Evolutionary conservation across 345 rosid species (phyloP).

Genomic region (Sisymbrium irio): DNA sequence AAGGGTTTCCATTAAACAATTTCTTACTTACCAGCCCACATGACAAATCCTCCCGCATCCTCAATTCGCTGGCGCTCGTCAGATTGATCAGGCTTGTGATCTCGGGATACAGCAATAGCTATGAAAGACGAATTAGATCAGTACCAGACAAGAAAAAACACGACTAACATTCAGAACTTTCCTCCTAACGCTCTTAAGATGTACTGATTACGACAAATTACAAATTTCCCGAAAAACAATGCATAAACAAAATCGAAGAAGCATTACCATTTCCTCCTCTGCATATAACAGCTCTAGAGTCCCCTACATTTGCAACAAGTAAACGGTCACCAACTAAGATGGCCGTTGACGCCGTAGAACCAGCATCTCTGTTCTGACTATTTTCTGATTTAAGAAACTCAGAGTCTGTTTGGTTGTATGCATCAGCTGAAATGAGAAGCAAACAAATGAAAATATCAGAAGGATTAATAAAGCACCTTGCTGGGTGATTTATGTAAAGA

Average conservation of each 20-base stretch:
- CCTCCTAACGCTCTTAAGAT: background rate
- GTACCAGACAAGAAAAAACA: background rate
- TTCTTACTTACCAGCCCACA: slow-evolving; percentile 94
- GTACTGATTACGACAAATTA: background rate
- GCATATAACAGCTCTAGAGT: slow-evolving; percentile 97
- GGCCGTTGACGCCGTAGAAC: slow-evolving; percentile 99
- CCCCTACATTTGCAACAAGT: slow-evolving; percentile 97
- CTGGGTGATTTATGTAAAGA: background rate
- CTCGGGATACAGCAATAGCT: slow-evolving; percentile 98
- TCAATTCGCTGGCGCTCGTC: slow-evolving; percentile 98
- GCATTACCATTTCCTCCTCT: slow-evolving; percentile 87
- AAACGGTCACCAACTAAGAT: slow-evolving; percentile 88
- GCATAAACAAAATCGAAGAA: background rate
- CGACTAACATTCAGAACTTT: background rate
- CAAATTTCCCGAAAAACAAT: background rate
- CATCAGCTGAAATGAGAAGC: slow-evolving; percentile 61
- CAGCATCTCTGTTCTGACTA: slow-evolving; percentile 95
- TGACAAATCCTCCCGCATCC: slow-evolving; percentile 98
- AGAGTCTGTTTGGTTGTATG: slow-evolving; percentile 86
- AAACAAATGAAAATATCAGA: slow-evolving; percentile 24
- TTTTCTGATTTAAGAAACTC: slow-evolving; percentile 92
- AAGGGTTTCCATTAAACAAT: background rate
- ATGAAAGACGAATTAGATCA: slow-evolving; percentile 10
- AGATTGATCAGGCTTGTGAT: slow-evolving; percentile 97
- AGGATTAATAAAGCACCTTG: slow-evolving; percentile 1